Percentiles rank a stretch among this genome's conserved stretches.
These are phyloP conservation scores for Petunia hybrid DNA, from an alignment of 305 asterid genomes.

Conservation along the genomic window DNA sequence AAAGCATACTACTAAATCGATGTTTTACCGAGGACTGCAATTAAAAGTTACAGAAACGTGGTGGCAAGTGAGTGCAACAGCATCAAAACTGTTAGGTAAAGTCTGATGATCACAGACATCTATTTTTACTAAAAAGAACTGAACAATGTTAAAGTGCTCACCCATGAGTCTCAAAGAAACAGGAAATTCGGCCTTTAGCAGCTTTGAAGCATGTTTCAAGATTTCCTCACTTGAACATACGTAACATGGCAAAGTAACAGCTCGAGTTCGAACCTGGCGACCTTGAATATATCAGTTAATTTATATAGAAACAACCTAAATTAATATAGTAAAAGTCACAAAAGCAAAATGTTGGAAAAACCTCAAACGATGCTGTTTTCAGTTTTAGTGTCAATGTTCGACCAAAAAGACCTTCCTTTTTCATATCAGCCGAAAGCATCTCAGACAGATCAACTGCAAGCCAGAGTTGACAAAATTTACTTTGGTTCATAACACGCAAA, in stretches of 20 bases:
- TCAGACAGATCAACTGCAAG: slow-evolving; percentile 85
- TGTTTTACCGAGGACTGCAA: background rate
- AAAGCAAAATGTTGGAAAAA: slow-evolving; percentile 34
- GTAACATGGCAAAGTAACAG: slow-evolving; percentile 74
- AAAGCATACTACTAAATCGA: background rate
- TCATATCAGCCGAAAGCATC: slow-evolving; percentile 82
- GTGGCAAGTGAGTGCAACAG: slow-evolving; percentile 15
- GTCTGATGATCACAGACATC: background rate
- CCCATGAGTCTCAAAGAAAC: slow-evolving; percentile 93
- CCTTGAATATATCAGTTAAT: slow-evolving; percentile 6
- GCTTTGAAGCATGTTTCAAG: slow-evolving; percentile 78
- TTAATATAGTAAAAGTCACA: background rate
- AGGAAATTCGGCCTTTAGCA: slow-evolving; percentile 93
- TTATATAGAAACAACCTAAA: background rate
- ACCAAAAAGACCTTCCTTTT: slow-evolving; percentile 76
- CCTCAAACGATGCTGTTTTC: slow-evolving; percentile 93
- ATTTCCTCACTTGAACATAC: slow-evolving; percentile 79
- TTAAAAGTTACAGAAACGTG: background rate
- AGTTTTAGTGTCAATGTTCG: slow-evolving; percentile 89
- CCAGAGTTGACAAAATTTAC: slow-evolving; percentile 25
- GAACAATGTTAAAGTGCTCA: slow-evolving; percentile 44
- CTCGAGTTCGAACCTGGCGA: slow-evolving; percentile 86
- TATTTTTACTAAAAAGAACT: slow-evolving; percentile 23
- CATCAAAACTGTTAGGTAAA: background rate
- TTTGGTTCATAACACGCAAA: background rate